Conservation (phyloP, 306 rosid species). For the Delonix regia region DNA sequence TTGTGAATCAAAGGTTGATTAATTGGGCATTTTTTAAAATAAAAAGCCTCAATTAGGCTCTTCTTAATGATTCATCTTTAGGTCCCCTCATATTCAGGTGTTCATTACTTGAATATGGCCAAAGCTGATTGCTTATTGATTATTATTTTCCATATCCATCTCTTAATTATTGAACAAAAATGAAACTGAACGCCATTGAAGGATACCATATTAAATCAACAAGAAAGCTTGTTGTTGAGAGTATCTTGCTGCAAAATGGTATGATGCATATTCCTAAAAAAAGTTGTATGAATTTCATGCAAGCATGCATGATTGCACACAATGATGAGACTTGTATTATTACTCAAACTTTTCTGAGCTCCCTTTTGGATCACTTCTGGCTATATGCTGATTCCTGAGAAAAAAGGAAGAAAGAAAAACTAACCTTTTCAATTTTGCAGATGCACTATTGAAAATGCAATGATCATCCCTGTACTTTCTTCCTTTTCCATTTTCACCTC, state of each 20-base stretch:
- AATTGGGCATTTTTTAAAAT: no score
- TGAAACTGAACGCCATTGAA: background rate
- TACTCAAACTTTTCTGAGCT: conserved; percentile 33
- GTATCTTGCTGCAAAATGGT: conserved; percentile 41
- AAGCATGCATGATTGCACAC: conserved; percentile 53
- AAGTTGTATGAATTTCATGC: conserved; percentile 52
- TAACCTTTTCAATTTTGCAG: conserved; percentile 32
- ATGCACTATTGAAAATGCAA: conserved; percentile 36
- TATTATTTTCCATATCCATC: no score
- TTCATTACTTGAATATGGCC: no score
- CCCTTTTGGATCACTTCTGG: conserved; percentile 41
- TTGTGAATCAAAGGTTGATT: no score
- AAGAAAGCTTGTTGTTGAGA: conserved; percentile 34
- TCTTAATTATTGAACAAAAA: no score
- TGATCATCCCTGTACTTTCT: conserved; percentile 43
- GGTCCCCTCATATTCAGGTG: no score
- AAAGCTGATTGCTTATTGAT: no score
- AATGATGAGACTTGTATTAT: conserved; percentile 52
- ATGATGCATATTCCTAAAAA: conserved; percentile 30
- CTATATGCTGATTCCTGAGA: conserved; percentile 26
- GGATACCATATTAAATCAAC: conserved; percentile 33
- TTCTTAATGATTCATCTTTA: no score
- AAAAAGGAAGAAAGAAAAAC: conserved; percentile 17
- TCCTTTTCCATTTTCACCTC: conserved; percentile 16
- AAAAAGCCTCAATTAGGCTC: no score